Percentiles rank a stretch among this genome's conserved stretches.
Evolutionary conservation across 306 rosid species (phyloP).

Genomic region (Dalbergia oliveri): DNA sequence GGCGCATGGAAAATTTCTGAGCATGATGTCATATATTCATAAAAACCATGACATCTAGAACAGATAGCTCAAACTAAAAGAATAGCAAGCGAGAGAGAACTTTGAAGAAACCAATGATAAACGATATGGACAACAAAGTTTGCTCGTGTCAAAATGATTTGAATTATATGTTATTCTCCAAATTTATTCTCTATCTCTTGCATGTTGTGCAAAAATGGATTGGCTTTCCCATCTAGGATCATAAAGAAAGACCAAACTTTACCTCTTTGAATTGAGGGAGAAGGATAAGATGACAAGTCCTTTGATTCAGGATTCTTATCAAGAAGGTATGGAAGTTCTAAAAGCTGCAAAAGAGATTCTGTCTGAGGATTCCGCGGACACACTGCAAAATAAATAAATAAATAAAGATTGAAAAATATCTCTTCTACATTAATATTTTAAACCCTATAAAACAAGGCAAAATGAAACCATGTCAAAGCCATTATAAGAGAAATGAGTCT

Average conservation of each 20-base stretch:
- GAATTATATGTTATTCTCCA: not conserved
- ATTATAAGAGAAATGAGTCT: too few species aligned
- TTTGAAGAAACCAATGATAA: not conserved
- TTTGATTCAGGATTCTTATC: slow-evolving; percentile 61
- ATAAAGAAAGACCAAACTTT: slow-evolving; percentile 28
- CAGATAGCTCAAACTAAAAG: slow-evolving; percentile 17
- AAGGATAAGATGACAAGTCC: slow-evolving; percentile 53
- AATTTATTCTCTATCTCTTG: slow-evolving; percentile 23
- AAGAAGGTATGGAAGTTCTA: slow-evolving; percentile 91
- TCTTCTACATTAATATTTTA: slow-evolving; percentile 21
- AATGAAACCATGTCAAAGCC: not conserved
- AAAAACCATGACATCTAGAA: not conserved
- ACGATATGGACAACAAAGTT: slow-evolving; percentile 20
- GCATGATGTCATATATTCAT: too few species aligned
- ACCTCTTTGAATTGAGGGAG: slow-evolving; percentile 64
- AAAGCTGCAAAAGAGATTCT: slow-evolving; percentile 77
- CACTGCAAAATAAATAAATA: slow-evolving; percentile 52
- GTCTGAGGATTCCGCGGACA: slow-evolving; percentile 82
- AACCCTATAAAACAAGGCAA: slow-evolving; percentile 5
- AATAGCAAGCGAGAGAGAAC: not conserved
- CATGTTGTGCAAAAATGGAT: slow-evolving; percentile 18
- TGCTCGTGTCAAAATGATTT: slow-evolving; percentile 9
- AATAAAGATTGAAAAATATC: not conserved
- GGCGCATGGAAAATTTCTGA: too few species aligned
- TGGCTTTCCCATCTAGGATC: slow-evolving; percentile 17